phyloP scores from a whole-genome alignment of 768 basidiomycete genomes.

The Heimioporus sp. region DNA sequence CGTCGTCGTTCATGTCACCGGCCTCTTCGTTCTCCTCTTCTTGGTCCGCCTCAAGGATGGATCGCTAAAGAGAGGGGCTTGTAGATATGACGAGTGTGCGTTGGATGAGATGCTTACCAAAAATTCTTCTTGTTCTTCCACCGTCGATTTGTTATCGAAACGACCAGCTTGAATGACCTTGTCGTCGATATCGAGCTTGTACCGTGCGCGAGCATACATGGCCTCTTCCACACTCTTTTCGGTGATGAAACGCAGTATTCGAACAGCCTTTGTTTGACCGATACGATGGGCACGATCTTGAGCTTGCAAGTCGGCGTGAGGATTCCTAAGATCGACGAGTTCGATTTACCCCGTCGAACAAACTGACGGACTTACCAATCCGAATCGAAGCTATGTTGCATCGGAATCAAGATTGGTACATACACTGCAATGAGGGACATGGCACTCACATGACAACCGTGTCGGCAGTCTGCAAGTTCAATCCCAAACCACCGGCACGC shows the following conservation, averaged over 20 bases:
- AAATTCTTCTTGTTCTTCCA: constrained; percentile 96
- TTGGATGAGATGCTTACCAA: constrained; percentile 49
- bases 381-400: constrained; percentile 61
- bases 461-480: constrained; percentile 95
- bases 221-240: constrained; percentile 99
- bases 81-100: background rate
- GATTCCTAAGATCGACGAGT: constrained; percentile 62
- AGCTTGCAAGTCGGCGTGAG: constrained; percentile 97
- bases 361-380: constrained; percentile 51
- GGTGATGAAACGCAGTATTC: constrained; percentile 95
- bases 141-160: constrained; percentile 97
- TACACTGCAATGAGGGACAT: background rate
- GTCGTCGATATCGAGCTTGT: constrained; percentile 97
- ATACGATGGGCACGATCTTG: constrained; percentile 99
- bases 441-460: constrained; percentile 87
- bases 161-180: constrained; percentile 99
- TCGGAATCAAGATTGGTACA: constrained; percentile 6
- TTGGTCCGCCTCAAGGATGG: constrained; percentile 86
- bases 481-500: constrained; percentile 87
- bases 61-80: constrained; percentile 52
- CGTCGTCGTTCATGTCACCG: constrained; percentile 91
- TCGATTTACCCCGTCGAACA: background rate
- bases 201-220: constrained; percentile 91
- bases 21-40: constrained; percentile 89
- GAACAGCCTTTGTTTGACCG: constrained; percentile 96